Evolutionary conservation across 2,329 filamentous ascomycete species (phyloP).

Genomic region (Fusarium sp.): DNA sequence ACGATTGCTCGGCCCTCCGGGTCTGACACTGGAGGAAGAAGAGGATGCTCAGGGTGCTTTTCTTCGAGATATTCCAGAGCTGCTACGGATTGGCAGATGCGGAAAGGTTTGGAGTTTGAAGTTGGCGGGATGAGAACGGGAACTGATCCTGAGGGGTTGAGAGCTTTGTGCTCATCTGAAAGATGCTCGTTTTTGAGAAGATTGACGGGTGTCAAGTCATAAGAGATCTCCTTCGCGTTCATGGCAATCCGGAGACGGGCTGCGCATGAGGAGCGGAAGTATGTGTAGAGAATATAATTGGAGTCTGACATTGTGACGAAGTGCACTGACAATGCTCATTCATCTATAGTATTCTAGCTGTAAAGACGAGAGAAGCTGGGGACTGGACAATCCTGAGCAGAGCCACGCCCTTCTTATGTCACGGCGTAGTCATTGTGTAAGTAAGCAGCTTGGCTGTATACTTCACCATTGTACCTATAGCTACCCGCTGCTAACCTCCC

Average conservation of each 20-base stretch:
- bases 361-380: fast-evolving
- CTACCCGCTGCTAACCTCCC: slow-evolving; percentile 32
- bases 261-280: slow-evolving; percentile 73
- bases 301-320: slow-evolving; percentile 35
- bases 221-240: slow-evolving; percentile 64
- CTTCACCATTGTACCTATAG: neutral
- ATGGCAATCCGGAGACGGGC: slow-evolving; percentile 71
- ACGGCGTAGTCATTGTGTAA: neutral
- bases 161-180: slow-evolving; percentile 56
- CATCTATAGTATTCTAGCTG: no score
- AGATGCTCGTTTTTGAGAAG: slow-evolving; percentile 66
- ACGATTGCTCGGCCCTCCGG: slow-evolving; percentile 60
- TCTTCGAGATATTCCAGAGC: slow-evolving; percentile 74
- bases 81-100: slow-evolving; percentile 68
- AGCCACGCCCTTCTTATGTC: slow-evolving; percentile 39
- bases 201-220: slow-evolving; percentile 62
- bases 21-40: slow-evolving; percentile 63
- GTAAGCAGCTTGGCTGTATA: neutral
- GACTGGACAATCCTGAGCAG: neutral
- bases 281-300: slow-evolving; percentile 64
- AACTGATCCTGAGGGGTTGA: slow-evolving; percentile 67
- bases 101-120: slow-evolving; percentile 48
- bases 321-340: fast-evolving
- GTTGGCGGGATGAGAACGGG: slow-evolving; percentile 62
- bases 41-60: slow-evolving; percentile 54